Percentiles rank a stretch among this genome's conserved stretches.
phyloP scores from a whole-genome alignment of 108 stramenopile species.

The Aureococcus anophagefferens region DNA sequence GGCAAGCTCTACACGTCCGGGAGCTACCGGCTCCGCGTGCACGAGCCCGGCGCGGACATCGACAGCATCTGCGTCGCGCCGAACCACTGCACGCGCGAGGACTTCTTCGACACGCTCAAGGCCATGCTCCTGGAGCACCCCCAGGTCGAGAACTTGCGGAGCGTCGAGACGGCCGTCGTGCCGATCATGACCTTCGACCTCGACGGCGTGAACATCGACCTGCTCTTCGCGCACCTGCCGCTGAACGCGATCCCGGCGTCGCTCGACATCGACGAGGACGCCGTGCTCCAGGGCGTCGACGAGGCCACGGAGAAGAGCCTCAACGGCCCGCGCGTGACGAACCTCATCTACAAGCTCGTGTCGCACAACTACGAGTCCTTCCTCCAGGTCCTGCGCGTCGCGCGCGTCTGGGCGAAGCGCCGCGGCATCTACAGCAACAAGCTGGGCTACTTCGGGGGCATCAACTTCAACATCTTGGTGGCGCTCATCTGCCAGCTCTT shows the following conservation, averaged over 20 bases:
- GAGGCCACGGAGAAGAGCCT: constrained; percentile 79
- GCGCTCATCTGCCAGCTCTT: constrained; percentile 83
- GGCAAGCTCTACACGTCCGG: constrained; percentile 80
- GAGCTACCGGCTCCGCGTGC: constrained; percentile 82
- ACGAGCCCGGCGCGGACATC: constrained; percentile 95
- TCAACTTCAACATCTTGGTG: constrained; percentile 94
- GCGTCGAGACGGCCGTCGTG: constrained; percentile 79
- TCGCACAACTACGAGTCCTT: constrained; percentile 67
- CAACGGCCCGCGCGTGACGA: constrained; percentile 92
- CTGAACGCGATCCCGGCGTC: constrained; percentile 58
- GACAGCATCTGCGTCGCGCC: constrained; percentile 72
- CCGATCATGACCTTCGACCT: constrained; percentile 97
- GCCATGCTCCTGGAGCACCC: constrained; percentile 66
- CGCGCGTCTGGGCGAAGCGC: constrained; percentile 86
- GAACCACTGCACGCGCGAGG: constrained; percentile 69
- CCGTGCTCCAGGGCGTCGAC: constrained; percentile 79
- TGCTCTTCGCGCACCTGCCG: constrained; percentile 83
- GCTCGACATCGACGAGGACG: constrained; percentile 90
- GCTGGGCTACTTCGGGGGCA: constrained; percentile 90
- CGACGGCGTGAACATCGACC: constrained; percentile 91
- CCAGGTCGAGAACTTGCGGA: constrained; percentile 78
- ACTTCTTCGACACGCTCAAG: constrained; percentile 84
- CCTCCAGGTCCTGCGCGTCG: constrained; percentile 70
- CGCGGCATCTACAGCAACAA: constrained; percentile 97
- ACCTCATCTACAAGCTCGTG: constrained; percentile 81